Evolutionary conservation across 1,284 basidiomycete genomes (phyloP), one percentile per base, ranked within the genome.

Genomic region (Trichosporon faecale): DNA sequence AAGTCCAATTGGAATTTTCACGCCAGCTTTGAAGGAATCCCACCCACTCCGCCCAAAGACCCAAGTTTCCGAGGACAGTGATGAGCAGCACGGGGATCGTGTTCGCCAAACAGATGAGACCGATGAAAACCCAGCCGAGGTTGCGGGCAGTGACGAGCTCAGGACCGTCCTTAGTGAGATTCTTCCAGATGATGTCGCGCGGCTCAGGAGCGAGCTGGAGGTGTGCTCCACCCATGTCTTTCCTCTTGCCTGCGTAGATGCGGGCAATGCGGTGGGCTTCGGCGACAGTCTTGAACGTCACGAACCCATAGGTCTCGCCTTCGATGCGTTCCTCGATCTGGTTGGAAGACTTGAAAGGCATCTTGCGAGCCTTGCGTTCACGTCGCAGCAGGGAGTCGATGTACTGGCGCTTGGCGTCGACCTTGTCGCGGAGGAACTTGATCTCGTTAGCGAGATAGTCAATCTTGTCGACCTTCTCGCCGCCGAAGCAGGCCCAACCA

Each of bases 301-400:
- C 93, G 80, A 96, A 96, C 16, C 93, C 95, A 81, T 95, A 96
- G 79, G 89, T 92, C 83, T 96, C 93, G 1, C 93, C 87, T 80
- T 82, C 76, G 49, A 80, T 67, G 5, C 78, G 74, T 27, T 72
- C 70, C 11, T 66, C 68, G 31, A 72, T 67, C 21, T 73, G 68
- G 40, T 78, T 77, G 27, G 52, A 31, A 37, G 66, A 37, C 23
- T 46, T 57, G 23, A 57, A 44, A 5, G 44, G 57, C 31, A 49
- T 35, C 69, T 82, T 81, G 64, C 78, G 73, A 3, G 81, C 81
- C 60, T 77, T 74, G 44, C 80, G 70, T 68, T 83, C 82, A 65
- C 79, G 76, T 1, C 76, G 68, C 60, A 81, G 78, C 44, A 83
- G 87, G 18, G 86, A 87, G 78, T 92, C 89, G 70, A 93, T 91